Base-by-base conservation (phyloP, 164 flowering plant genomes). In the Warburgia ugandensis region DNA sequence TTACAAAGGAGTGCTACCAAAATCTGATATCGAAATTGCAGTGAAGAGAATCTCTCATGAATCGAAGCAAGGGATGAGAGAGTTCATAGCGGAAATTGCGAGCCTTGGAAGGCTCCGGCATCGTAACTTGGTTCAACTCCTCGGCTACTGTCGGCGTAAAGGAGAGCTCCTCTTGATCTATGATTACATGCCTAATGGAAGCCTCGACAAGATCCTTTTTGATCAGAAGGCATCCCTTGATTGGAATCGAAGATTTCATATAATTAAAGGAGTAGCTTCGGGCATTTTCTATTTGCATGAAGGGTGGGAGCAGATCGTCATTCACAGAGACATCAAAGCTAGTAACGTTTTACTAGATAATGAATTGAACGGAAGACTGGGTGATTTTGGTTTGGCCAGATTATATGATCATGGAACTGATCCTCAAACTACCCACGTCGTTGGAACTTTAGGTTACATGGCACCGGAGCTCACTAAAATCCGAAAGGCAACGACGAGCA, bases 311-410 rank as follows among this genome's bases (percentile, higher is more conserved):
- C 81, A 81, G 54, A 69, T 73, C 5, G 84, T 81, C 48, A 62
- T 81, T 45, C 88, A 81, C 43, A 61, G 88, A 30, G 88, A 81
- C 54, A 53, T 81, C 4, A 81, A 81, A 53, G 82, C 84, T 0
- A 71, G 80, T 53, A 81, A 78, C 45, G 77, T 81, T 6, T 57
- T 81, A 17, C 45, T 81, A 3, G 87, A 78, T 55, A 29, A 27
- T 12, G 88, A 81, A 21, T 27, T 78, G 12, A 80, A 78, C 53
- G 88, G 62, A 14, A 59, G 60, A 8, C 44, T 66, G 5, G 62
- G 70, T 1, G 70, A 66, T 52, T 66, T 66, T 41, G 70, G 66
- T 5, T 55, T 81, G 3, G 87, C 87, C 1, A 67, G 71, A 27
- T 53, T 81, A 10, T 74, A 78, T 44, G 80, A 81, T 41, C 87